These are phyloP conservation scores for Apiospora phragmitis DNA, from an alignment of 2,329 filamentous ascomycete genomes.

Conservation along the genomic window DNA sequence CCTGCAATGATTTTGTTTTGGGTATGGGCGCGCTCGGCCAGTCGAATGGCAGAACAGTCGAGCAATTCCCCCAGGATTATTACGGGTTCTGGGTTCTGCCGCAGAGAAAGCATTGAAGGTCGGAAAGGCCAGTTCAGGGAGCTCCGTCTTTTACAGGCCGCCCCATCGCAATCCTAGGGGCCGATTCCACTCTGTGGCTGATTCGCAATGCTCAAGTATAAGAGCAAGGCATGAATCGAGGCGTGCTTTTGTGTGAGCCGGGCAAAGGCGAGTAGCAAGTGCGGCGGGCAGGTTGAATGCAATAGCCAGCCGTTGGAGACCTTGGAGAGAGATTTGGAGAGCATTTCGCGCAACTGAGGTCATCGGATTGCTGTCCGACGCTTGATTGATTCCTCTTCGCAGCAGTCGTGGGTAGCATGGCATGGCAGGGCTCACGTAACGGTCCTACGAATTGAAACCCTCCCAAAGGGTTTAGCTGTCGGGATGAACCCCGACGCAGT, in stretches of 20 bases:
- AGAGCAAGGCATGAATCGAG: background rate
- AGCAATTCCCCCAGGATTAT: background rate
- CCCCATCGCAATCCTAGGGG: background rate
- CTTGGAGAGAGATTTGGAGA: background rate
- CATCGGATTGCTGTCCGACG: background rate
- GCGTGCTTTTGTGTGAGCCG: background rate
- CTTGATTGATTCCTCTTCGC: background rate
- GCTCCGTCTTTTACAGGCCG: conserved; percentile 1
- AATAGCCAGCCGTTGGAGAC: background rate
- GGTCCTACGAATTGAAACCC: background rate
- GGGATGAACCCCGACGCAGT: background rate
- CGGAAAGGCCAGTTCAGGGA: background rate
- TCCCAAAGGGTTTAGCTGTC: background rate
- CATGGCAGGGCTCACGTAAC: background rate
- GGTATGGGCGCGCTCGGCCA: background rate
- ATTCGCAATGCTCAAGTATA: background rate
- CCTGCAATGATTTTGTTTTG: background rate
- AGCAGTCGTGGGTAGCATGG: background rate
- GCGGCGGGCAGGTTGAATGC: background rate
- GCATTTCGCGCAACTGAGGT: background rate
- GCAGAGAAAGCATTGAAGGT: conserved; percentile 3
- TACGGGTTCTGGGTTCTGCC: conserved; percentile 3
- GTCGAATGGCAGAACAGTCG: background rate
- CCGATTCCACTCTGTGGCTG: background rate
- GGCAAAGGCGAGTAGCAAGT: background rate